Conservation (phyloP, 805 yeast genomes). For the Metschnikowia drakensbergensis region DNA sequence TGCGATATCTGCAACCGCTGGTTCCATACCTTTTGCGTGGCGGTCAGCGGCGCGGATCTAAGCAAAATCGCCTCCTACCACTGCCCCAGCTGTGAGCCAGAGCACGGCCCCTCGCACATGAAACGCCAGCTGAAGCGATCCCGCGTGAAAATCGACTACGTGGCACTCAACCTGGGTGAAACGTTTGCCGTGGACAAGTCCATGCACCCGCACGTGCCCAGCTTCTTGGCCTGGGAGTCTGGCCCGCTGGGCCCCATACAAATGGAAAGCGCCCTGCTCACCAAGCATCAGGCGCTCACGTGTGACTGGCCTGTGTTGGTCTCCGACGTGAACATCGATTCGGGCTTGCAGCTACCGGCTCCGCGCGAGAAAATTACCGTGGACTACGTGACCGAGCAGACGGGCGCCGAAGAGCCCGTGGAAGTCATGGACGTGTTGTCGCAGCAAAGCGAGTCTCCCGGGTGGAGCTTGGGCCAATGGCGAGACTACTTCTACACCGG, state of each 20-base stretch:
- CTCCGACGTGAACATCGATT: slow-evolving; percentile 24
- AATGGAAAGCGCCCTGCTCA: slow-evolving; percentile 32
- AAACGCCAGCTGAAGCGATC: slow-evolving; percentile 55
- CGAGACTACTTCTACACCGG: slow-evolving; percentile 57
- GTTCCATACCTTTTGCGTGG: slow-evolving; percentile 52
- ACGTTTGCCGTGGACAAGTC: slow-evolving; percentile 43
- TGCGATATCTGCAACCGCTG: slow-evolving; percentile 54
- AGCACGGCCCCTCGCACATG: slow-evolving; percentile 47
- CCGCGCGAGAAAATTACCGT: slow-evolving; percentile 43
- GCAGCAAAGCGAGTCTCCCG: slow-evolving; percentile 58
- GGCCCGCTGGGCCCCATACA: slow-evolving; percentile 17
- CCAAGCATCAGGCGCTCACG: slow-evolving; percentile 30
- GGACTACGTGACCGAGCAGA: slow-evolving; percentile 48
- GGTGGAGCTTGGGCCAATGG: slow-evolving; percentile 75
- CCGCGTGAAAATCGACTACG: slow-evolving; percentile 61
- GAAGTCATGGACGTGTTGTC: slow-evolving; percentile 90
- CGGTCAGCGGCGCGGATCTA: slow-evolving; percentile 24
- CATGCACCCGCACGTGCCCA: slow-evolving; percentile 50
- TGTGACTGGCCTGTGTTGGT: slow-evolving; percentile 47
- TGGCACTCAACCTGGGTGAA: slow-evolving; percentile 75
- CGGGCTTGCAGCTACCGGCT: slow-evolving; percentile 55
- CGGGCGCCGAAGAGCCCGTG: slow-evolving; percentile 61
- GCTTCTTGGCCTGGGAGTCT: slow-evolving; percentile 8
- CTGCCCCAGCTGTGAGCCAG: slow-evolving; percentile 46
- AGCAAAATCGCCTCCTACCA: slow-evolving; percentile 47